Evolutionary conservation across 78 protist species (phyloP), one percentile per base, ranked within the genome.

Genomic region (Dictyostelium citrinum): DNA sequence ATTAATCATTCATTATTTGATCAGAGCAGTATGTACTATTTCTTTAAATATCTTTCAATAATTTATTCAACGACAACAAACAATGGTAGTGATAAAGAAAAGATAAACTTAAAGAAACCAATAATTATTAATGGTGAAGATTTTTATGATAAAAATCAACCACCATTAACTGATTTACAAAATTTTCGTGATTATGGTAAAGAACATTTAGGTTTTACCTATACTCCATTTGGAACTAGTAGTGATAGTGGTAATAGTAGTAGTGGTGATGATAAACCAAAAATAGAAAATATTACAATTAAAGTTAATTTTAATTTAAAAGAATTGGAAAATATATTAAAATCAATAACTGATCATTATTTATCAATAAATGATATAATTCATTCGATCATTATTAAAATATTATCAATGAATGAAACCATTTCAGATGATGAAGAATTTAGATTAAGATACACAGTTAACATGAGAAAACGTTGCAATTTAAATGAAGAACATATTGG

Each of bases 1-100:
- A 37, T 81, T 5, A 58, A 81, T 24, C 86, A 81, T 81, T 17
- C 86, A 61, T 39, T 61, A 3, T 81, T 81, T 37, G 86, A 81
- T 61, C 72, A 61, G 35, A n/a, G 55, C 9, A 37, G 60, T n/a
- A 61, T 81, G 14, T 55, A 12, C 27, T 81, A 81, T 61, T 61
- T 29, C 14, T 61, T 81, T 29, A 81, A 81, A 24, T 81, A 81
- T 81, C 27, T 61, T 29, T 81, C 86, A 58, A 64, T n/a, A 2
- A 31, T 81, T 4, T 81, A 81, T 61, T 31, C 75, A n/a, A n/a
- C n/a, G n/a, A n/a, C n/a, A n/a, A n/a, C n/a, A 6, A 5, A 35
- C 2, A 24, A 61, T 10, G 71, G 71, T 10, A 35, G 71, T 37
- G 75, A 74, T 10, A n/a, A 37, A 1, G 60, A 39, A 7, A 61